Percentiles rank a stretch among this genome's conserved stretches.
Conservation (phyloP, 257 asterid genomes). For the Cynanchum wilfordii region DNA sequence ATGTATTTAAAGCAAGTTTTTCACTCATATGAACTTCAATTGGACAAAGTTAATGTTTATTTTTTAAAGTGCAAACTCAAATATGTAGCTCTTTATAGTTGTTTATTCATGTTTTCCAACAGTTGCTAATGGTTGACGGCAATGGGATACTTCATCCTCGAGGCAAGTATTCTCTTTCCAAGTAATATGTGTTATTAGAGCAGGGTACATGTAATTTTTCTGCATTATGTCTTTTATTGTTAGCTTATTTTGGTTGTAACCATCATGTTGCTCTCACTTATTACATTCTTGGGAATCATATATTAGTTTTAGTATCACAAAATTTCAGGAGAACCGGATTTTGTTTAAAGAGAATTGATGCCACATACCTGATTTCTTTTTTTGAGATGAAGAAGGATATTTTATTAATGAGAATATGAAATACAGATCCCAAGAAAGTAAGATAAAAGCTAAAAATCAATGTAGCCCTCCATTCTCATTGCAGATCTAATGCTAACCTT, state of each 20-base stretch:
- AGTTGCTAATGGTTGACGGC: conserved; percentile 93
- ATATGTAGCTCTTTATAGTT: background rate
- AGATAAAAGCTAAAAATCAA: background rate
- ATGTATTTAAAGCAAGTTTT: background rate
- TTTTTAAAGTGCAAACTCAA: background rate
- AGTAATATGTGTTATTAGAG: background rate
- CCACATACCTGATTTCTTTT: background rate
- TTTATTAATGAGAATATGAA: background rate
- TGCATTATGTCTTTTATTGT: background rate
- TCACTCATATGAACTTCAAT: background rate
- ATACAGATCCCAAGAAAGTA: background rate
- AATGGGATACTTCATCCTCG: conserved; percentile 94
- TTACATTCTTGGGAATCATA: background rate
- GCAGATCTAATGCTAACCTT: conserved; percentile 1
- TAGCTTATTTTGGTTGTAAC: background rate
- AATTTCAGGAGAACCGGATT: background rate
- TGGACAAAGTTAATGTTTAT: background rate
- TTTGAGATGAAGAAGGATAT: background rate
- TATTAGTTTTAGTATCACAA: background rate
- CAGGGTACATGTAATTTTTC: background rate
- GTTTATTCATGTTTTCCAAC: conserved; percentile 17
- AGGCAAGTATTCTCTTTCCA: conserved; percentile 45
- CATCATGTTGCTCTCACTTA: background rate
- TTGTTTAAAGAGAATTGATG: background rate
- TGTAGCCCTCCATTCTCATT: background rate